These are phyloP conservation scores for Scedosporium dehoogii DNA, from an alignment of 2,329 filamentous ascomycete species.

Conservation along the genomic window DNA sequence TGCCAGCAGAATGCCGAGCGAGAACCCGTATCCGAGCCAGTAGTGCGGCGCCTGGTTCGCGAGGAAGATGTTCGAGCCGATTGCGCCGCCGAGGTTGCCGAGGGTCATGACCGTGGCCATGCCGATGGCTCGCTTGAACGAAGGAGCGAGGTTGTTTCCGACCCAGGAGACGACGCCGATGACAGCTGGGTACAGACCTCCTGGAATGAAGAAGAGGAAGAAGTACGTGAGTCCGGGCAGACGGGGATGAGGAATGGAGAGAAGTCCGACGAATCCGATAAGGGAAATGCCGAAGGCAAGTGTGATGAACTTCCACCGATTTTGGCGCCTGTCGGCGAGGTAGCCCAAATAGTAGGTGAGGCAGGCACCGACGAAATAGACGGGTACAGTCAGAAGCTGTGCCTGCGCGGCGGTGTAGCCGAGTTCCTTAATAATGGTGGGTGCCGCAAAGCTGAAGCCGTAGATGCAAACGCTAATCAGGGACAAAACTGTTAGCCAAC, in stretches of 20 bases:
- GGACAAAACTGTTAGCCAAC: not conserved
- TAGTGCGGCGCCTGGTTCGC: constrained; percentile 23
- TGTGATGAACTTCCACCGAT: constrained; percentile 9
- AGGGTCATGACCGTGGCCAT: constrained; percentile 15
- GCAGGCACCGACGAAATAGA: constrained; percentile 15
- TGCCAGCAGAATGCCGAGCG: constrained; percentile 13
- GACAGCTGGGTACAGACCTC: constrained; percentile 21
- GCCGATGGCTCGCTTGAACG: constrained; percentile 15
- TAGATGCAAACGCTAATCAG: constrained; percentile 6
- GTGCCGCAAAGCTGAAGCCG: constrained; percentile 6
- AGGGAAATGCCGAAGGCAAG: constrained; percentile 9
- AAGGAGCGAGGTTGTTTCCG: constrained; percentile 16
- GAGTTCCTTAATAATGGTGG: constrained; percentile 6
- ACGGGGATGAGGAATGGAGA: constrained; percentile 11
- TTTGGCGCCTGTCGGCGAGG: constrained; percentile 7
- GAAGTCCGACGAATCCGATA: constrained; percentile 8
- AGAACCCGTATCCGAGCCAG: constrained; percentile 24
- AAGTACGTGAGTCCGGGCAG: constrained; percentile 17
- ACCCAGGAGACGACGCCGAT: constrained; percentile 16
- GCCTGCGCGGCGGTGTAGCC: constrained; percentile 7
- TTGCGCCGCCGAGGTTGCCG: constrained; percentile 17
- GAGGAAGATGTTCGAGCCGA: constrained; percentile 29
- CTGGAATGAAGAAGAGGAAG: constrained; percentile 15
- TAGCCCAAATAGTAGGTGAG: constrained; percentile 11
- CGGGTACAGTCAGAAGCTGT: constrained; percentile 11